Base-by-base conservation (phyloP, 108 stramenopile species). In the Nitzschia sp. region DNA sequence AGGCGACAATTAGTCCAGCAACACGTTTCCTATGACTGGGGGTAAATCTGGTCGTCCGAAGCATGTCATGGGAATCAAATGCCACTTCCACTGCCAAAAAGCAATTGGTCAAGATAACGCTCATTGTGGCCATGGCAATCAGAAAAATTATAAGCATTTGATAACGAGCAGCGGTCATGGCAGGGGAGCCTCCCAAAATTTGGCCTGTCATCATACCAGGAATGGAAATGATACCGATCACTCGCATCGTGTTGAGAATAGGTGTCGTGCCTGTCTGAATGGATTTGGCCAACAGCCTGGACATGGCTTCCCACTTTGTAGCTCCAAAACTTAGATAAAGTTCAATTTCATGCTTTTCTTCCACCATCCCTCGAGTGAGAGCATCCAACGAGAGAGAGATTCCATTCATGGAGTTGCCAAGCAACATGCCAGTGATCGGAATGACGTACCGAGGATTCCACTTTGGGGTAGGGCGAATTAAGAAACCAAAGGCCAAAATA, bases 131-230 rank as follows among this genome's bases (percentile, higher is more conserved):
- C 15, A 58, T 41, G 40, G 68, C 29, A 34, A 34, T 34, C 2
- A 48, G n/a, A 48, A 76, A 15, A 2, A 48, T 17, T 5, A 17
- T 17, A 3, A 17, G 14, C 14, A 15, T 68, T 75, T 97, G 96
- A 75, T 95, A 97, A 53, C 76, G 68, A 12, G 96, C 96, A 10
- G 94, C 94, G 61, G 91, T 83, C 10, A 73, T 77, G 10, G 87
- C 86, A 9, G 87, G 60, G 10, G 83, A 73, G 20, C 96, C 94
- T 2, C 91, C 91, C 39, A 97, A 70, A 26, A 95, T 89, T 57
- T 97, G 96, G 24, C 96, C 94, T 0, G 94, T 95, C 96, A 97
- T 97, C 94, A 97, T 97, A 10, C 96, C 94, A 41, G 93, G 95
- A 62, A 94, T 91, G 15, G 77, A 61, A 41, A 94, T 82, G 20